Evolutionary conservation across 75 land plant species (phyloP).

Genomic region (Ceratopteris richardii): DNA sequence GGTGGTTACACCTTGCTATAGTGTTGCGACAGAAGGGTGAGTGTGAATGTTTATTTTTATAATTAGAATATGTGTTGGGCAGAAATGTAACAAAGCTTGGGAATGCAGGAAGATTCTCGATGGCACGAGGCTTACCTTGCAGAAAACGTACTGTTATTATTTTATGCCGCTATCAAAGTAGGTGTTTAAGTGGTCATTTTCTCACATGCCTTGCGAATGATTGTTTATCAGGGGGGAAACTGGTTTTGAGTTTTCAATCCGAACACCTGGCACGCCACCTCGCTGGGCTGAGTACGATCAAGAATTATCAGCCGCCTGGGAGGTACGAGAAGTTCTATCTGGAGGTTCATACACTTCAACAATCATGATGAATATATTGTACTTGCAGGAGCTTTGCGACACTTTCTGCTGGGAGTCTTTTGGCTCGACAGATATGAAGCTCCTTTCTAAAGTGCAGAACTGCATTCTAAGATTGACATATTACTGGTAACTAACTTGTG

Average conservation of each 20-base stretch:
- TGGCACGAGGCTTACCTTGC: slow-evolving; percentile 28
- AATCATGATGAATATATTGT: too few species aligned
- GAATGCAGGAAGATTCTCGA: slow-evolving; percentile 24
- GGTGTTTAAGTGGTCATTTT: background rate
- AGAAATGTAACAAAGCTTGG: background rate
- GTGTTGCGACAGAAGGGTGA: slow-evolving; percentile 76
- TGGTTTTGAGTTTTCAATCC: slow-evolving; percentile 76
- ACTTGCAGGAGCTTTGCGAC: slow-evolving; percentile 64
- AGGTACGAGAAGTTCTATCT: slow-evolving; percentile 32
- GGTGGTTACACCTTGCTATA: slow-evolving; percentile 69
- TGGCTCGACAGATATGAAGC: slow-evolving; percentile 51
- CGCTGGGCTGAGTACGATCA: slow-evolving; percentile 85
- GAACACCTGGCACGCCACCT: slow-evolving; percentile 86
- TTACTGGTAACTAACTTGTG: slow-evolving; percentile 72
- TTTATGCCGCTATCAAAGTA: too few species aligned
- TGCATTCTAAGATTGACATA: slow-evolving; percentile 77
- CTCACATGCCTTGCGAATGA: background rate
- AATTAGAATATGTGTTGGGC: too few species aligned
- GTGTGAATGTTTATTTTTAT: background rate
- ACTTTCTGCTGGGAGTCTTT: slow-evolving; percentile 61
- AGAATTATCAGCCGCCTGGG: slow-evolving; percentile 89
- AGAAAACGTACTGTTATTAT: slow-evolving; percentile 13
- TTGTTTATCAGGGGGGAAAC: slow-evolving; percentile 46
- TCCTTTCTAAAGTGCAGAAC: slow-evolving; percentile 60
- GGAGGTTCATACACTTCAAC: background rate